A percentile compares a stretch with the other conserved stretches of the same genome.
These are phyloP conservation scores for Detonula confervacea DNA, from an alignment of 352 stramenopile genomes.

Conservation along the genomic window DNA sequence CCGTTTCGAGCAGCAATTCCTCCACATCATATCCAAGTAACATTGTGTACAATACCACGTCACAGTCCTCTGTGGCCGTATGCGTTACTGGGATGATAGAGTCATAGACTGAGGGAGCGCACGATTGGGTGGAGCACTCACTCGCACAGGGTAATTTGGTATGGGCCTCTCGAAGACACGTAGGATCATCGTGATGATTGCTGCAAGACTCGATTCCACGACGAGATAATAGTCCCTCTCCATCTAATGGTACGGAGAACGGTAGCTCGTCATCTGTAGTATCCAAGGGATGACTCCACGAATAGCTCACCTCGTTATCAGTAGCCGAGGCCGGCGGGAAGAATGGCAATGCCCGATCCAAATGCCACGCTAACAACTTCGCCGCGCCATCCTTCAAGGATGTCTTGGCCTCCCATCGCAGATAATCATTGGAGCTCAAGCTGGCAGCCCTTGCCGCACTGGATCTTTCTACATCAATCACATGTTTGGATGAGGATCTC, in stretches of 20 bases:
- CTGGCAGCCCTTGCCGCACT: conserved; percentile 30
- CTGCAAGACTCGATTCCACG: conserved; percentile 45
- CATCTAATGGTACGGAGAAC: conserved; percentile 19
- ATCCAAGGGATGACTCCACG: too few species aligned
- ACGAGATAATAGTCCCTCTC: conserved; percentile 58
- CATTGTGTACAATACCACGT: conserved; percentile 79
- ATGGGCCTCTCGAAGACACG: conserved; percentile 48
- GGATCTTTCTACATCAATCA: conserved; percentile 49
- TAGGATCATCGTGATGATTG: conserved; percentile 42
- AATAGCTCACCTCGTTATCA: conserved; percentile 23
- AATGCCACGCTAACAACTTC: conserved; percentile 73
- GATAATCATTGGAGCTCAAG: conserved; percentile 47
- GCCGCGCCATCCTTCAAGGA: conserved; percentile 60
- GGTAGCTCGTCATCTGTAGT: neutral
- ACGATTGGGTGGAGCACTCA: conserved; percentile 72
- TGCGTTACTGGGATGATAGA: conserved; percentile 37
- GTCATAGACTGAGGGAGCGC: conserved; percentile 72
- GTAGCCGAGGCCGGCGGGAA: conserved; percentile 27
- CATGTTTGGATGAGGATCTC: conserved; percentile 26
- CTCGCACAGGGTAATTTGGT: conserved; percentile 67
- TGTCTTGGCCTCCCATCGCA: conserved; percentile 51
- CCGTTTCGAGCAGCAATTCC: conserved; percentile 53
- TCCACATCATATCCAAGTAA: conserved; percentile 65
- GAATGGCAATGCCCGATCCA: conserved; percentile 66
- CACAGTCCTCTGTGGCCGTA: conserved; percentile 69